Base-by-base conservation (phyloP, 768 basidiomycete genomes). In the Calocera viscosa region DNA sequence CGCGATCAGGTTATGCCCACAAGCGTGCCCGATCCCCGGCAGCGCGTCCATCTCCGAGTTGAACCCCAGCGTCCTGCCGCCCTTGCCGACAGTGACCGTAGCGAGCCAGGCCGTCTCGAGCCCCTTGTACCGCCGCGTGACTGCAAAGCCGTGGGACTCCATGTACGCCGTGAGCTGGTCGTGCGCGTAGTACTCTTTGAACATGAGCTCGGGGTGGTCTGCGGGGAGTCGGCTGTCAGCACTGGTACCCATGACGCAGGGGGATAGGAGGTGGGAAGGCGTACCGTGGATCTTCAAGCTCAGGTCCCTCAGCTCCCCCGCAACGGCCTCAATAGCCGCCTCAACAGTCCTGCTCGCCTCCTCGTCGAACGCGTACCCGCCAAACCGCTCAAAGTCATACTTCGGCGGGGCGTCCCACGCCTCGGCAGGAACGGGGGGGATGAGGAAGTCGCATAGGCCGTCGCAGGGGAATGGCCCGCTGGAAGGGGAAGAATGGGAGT, bases 1-100 rank as follows among this genome's bases (percentile, higher is more conserved):
- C 0, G 87, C 89, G 64, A 92, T 91, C 63, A 92, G 78, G 71
- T 91, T 91, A 72, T 92, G 90, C 1, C 90, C 90, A 71, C 90
- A 91, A 7, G 60, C 49, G 39, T 73, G 70, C 16, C 76, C 76
- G 43, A 77, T 77, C 8, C 82, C 73, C 5, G 74, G 72, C 38
- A 87, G 76, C 1, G 86, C 86, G 66, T 86, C 79, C 87, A 89
- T 89, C 76, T 91, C 90, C 14, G 89, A 90, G 74, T 92, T 91
- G 67, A 92, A 78, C 0, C 90, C 90, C 35, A 91, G 82, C 0
- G 82, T 84, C 64, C 84, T 81, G 8, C 88, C 89, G 16, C 87
- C 89, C 34, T 77, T 74, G 14, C 88, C 86, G 70, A 86, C 80
- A 14, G 81, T 77, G 70, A 83, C 90, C 1, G 80, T 82, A 0